Percentiles rank a stretch among this genome's conserved stretches.
Conservation (phyloP, 2,329 filamentous ascomycete species). For the Fonsecaea multimorphosa region DNA sequence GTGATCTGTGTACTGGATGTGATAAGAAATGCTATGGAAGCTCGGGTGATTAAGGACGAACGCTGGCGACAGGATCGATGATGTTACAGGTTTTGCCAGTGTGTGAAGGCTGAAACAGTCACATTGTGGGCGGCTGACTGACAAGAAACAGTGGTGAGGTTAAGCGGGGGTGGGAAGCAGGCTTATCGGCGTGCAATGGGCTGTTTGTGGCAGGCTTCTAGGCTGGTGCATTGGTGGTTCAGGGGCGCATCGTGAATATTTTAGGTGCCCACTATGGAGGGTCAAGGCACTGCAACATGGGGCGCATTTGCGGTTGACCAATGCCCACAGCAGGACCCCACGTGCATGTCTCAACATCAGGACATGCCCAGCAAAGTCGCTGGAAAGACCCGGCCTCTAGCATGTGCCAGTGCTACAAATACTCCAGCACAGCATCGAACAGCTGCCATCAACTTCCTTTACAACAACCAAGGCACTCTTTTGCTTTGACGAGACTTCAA, state of each 20-base stretch:
- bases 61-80: conserved; percentile 34
- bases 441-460: neutral
- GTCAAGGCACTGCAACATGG: conserved; percentile 12
- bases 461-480: neutral
- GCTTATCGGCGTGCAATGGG: neutral
- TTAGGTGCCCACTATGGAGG: conserved; percentile 4
- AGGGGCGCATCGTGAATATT: conserved; percentile 22
- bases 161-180: conserved; percentile 17
- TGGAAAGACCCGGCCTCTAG: neutral
- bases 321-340: conserved; percentile 24
- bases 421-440: neutral
- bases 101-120: conserved; percentile 35
- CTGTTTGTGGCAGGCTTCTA: conserved; percentile 15
- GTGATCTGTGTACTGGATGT: conserved; percentile 29
- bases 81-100: conserved; percentile 31
- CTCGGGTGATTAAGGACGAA: conserved; percentile 37
- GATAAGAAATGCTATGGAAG: conserved; percentile 37
- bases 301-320: conserved; percentile 19
- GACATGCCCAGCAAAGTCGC: neutral
- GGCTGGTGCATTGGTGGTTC: conserved; percentile 4
- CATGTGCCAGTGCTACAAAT: conserved; percentile 13
- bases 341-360: conserved; percentile 33
- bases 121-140: conserved; percentile 31
- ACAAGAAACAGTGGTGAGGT: conserved; percentile 33
- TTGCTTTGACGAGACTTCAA: neutral